These are phyloP conservation scores for Huntiella abstrusa DNA, from an alignment of 2,329 filamentous ascomycete genomes.

Conservation along the genomic window DNA sequence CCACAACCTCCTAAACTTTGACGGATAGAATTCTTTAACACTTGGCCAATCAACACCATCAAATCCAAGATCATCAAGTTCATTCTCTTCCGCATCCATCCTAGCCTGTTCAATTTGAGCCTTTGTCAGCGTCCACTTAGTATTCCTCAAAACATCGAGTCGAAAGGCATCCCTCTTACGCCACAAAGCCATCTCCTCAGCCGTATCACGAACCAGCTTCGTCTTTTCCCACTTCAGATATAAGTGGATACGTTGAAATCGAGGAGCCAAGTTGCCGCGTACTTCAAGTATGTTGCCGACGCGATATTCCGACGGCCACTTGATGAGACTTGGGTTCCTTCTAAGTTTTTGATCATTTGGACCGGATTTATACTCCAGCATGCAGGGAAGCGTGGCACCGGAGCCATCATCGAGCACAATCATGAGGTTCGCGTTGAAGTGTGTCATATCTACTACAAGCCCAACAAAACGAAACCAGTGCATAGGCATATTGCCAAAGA, in stretches of 20 bases:
- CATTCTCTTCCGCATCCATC: neutral
- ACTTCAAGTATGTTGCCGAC: constrained; percentile 35
- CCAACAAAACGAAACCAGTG: constrained; percentile 57
- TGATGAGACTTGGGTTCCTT: neutral
- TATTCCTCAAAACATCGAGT: constrained; percentile 25
- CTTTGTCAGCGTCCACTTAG: constrained; percentile 32
- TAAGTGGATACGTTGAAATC: too few species aligned
- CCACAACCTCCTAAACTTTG: neutral
- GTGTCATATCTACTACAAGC: constrained; percentile 39
- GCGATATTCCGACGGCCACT: constrained; percentile 1
- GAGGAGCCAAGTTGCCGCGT: constrained; percentile 29
- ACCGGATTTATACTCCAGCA: constrained; percentile 13
- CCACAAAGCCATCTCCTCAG: constrained; percentile 41
- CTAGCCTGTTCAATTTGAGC: constrained; percentile 24
- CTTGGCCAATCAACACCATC: constrained; percentile 12
- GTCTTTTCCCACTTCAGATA: constrained; percentile 36
- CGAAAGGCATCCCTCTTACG: constrained; percentile 32
- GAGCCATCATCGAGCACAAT: constrained; percentile 49
- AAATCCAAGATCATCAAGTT: neutral
- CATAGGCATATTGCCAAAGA: constrained; percentile 56
- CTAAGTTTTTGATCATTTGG: neutral
- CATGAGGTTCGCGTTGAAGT: constrained; percentile 26
- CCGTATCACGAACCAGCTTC: constrained; percentile 28
- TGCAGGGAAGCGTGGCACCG: constrained; percentile 36
- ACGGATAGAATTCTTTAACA: constrained; percentile 13